Base-by-base conservation (phyloP, 2,329 filamentous ascomycete genomes). In the Rutstroemia sp. region DNA sequence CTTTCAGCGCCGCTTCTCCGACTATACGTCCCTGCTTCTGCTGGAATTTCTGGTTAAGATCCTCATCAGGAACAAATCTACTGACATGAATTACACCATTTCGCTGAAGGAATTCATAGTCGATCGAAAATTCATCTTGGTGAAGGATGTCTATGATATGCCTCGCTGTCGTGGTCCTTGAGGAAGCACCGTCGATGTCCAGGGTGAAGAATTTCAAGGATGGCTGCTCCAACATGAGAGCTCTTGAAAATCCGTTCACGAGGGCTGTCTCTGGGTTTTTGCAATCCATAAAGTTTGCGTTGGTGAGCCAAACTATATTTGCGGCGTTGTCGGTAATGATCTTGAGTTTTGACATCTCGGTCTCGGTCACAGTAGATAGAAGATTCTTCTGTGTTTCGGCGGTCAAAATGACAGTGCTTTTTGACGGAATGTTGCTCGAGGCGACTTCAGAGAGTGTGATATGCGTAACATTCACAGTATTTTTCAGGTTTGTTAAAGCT, bases 1-100 rank as follows among this genome's bases (percentile, higher is more conserved):
- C 30, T 3, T 16, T 16, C 7, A 57, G 49, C 12, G 48, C 7
- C 8, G 34, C 8, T 8, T 19, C n/a, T 19, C 9, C n/a, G 17
- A 21, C 36, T 27, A 42, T 27, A 42, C 39, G 39, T 50, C 58
- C 44, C 54, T 59, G 19, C 59, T 63, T n/a, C 48, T 58, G 16
- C 14, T 52, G 34, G 45, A 59, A 59, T 17, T 17, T 17, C 4
- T 17, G 10, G 34, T 59, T 59, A 16, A 52, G 7, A 9, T 10
- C 5, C 6, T 49, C 53, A 5, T 56, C 57, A 7, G 57, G 54
- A 53, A 57, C 36, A 38, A 57, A 53, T 17, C 57, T 48, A 27
- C 54, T 57, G 21, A 59, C 40, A 50, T 59, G 48, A 16, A 59
- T 23, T 7, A 59, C n/a, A 2, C 42, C 50, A 8, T 46, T 23